phyloP scores from a whole-genome alignment of 148 eudicot species.

The Polygonum maritimum region DNA sequence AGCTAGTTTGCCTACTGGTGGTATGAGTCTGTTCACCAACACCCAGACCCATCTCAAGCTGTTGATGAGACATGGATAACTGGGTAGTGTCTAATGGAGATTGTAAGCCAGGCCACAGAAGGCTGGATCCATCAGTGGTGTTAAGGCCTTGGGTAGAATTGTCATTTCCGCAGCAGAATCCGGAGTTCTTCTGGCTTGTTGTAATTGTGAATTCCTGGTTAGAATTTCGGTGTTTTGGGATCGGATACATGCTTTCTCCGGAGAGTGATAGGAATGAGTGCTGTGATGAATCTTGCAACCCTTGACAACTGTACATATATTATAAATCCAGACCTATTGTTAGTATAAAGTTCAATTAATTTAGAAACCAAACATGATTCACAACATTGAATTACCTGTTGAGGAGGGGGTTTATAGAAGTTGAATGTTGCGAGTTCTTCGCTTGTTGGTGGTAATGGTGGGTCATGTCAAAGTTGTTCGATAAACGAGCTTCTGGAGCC shows the following conservation, averaged over 20 bases:
- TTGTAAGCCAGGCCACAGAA: slow-evolving; percentile 28
- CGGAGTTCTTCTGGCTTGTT: slow-evolving; percentile 27
- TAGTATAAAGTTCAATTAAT: not conserved
- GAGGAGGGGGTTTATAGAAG: slow-evolving; percentile 17
- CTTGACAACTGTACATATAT: slow-evolving; percentile 13
- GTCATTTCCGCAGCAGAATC: slow-evolving; percentile 17
- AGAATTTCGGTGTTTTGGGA: slow-evolving; percentile 17
- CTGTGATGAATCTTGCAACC: slow-evolving; percentile 18
- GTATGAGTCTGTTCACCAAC: slow-evolving; percentile 20
- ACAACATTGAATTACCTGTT: slow-evolving; percentile 26
- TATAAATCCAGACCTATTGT: not conserved
- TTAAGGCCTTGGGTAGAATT: slow-evolving; percentile 13
- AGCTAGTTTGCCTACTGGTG: slow-evolving; percentile 20
- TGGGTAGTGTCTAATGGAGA: slow-evolving; percentile 25
- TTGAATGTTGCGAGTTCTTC: slow-evolving; percentile 28
- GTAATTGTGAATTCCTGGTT: slow-evolving; percentile 30
- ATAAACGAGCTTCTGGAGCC: slow-evolving; percentile 20
- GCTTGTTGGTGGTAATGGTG: slow-evolving; percentile 22
- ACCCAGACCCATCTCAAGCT: slow-evolving; percentile 31
- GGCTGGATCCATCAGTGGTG: slow-evolving; percentile 17
- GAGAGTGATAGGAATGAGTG: slow-evolving; percentile 25
- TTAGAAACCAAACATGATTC: not conserved
- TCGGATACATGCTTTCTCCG: slow-evolving; percentile 14
- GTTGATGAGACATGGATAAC: slow-evolving; percentile 34
- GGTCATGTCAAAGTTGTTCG: slow-evolving; percentile 22